phyloP scores from a whole-genome alignment of 768 basidiomycete species.

The Filobasidium floriforme region DNA sequence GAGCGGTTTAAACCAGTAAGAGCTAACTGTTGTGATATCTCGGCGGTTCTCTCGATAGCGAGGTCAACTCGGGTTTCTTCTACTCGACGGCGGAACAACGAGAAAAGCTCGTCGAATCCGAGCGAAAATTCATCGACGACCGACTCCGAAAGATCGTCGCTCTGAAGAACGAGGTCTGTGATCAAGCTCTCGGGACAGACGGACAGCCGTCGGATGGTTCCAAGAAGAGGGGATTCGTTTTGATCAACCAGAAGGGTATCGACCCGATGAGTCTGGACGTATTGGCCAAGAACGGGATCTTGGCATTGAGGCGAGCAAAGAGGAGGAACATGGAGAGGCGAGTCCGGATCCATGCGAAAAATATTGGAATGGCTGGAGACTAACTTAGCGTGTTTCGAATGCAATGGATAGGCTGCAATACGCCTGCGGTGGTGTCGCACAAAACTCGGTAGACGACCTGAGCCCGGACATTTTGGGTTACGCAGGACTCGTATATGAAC shows the following conservation, averaged over 20 bases:
- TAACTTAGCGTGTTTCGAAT: too few relatives aligned
- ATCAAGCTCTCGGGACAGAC: constrained; percentile 59
- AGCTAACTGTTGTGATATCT: neutral
- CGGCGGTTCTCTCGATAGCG: constrained; percentile 51
- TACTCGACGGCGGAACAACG: constrained; percentile 97
- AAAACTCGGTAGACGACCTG: constrained; percentile 96
- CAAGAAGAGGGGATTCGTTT: constrained; percentile 69
- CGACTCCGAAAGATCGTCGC: constrained; percentile 94
- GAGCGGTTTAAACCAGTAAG: too few relatives aligned
- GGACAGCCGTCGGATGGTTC: constrained; percentile 23
- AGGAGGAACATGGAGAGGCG: constrained; percentile 95
- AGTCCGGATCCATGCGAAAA: too few relatives aligned
- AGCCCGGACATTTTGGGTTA: constrained; percentile 84
- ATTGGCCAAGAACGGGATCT: constrained; percentile 89
- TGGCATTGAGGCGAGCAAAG: constrained; percentile 90
- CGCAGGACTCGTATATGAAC: constrained; percentile 98
- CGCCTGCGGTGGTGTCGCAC: constrained; percentile 86
- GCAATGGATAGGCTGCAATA: constrained; percentile 67
- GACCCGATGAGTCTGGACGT: constrained; percentile 94
- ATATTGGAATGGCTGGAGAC: too few relatives aligned
- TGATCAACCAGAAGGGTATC: constrained; percentile 99
- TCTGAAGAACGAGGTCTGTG: constrained; percentile 91
- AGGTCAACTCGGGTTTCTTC: constrained; percentile 99
- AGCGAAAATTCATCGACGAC: constrained; percentile 83
- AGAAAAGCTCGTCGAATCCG: constrained; percentile 96